These are phyloP conservation scores for Saccharomycopsis olivae DNA, from an alignment of 805 yeast species.

Conservation along the genomic window DNA sequence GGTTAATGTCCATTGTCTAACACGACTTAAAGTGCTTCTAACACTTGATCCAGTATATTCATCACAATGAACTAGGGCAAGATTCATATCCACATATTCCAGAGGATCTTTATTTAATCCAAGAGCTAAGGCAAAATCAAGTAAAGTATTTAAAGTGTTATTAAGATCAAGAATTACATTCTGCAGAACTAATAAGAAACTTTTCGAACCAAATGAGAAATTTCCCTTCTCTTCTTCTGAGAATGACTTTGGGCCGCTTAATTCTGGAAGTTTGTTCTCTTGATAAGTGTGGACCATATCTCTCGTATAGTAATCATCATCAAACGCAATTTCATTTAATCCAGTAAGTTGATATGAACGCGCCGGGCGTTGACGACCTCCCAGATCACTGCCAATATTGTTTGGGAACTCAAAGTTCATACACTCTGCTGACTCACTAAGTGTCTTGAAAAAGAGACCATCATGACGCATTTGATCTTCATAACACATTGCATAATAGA, in stretches of 20 bases:
- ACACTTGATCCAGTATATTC: background rate
- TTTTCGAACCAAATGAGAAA: background rate
- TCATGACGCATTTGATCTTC: slow-evolving; percentile 12
- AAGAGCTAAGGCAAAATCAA: slow-evolving; percentile 7
- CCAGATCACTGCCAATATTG: background rate
- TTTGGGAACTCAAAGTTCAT: background rate
- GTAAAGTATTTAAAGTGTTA: slow-evolving; percentile 6
- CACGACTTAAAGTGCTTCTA: slow-evolving; percentile 1
- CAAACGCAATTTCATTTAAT: background rate
- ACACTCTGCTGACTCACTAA: background rate
- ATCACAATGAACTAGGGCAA: background rate
- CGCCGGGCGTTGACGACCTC: background rate
- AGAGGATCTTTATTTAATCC: slow-evolving; percentile 10
- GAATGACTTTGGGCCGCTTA: too few species aligned
- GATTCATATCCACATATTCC: slow-evolving; percentile 9
- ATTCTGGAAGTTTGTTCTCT: too few species aligned
- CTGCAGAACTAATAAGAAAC: slow-evolving; percentile 5
- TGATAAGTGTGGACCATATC: too few species aligned
- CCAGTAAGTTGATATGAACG: background rate
- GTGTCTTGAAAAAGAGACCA: slow-evolving; percentile 6
- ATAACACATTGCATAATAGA: slow-evolving; percentile 1
- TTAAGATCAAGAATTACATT: slow-evolving; percentile 2
- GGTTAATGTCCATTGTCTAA: slow-evolving; percentile 9
- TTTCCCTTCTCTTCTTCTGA: background rate
- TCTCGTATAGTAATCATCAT: slow-evolving; percentile 1